Base-by-base conservation (phyloP, 2,329 filamentous ascomycete genomes). In the Fusarium sulawesiense region DNA sequence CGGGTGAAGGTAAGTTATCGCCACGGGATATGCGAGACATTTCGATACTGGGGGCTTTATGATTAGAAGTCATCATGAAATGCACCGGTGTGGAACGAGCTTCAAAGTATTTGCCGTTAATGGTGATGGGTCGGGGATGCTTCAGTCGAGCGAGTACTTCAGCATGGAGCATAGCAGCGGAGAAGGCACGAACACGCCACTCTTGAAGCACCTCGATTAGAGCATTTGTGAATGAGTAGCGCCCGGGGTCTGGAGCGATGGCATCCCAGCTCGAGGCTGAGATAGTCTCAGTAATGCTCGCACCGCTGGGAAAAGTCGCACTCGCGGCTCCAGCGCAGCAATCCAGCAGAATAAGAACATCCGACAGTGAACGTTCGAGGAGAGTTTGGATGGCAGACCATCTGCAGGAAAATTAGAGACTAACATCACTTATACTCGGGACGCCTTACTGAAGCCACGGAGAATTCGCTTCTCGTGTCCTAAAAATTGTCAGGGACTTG, bases 41-140 rank as follows among this genome's bases (percentile, higher is more conserved):
- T 73, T 89, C 86, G 45, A 89, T 89, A 59, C 87, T 88, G 0
- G 86, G 85, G 2, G 85, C 86, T 61, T 82, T 86, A 73, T 88
- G 86, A 61, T 89, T 88, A 20, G 85, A 82, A 4, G 87, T 89
- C 86, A 88, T 88, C 85, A 89, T 89, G 71, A 88, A 88, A 70
- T 89, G 87, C 7, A 89, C 86, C 0, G 87, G 87, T 0, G 87
- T 89, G 4, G 86, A 87, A 41, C 87, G 83, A 37, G 85, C 85
- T 72, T 89, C 87, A 48, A 87, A 87, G 20, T 84, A 82, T 76
- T 84, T 86, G 55, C 87, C 87, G 67, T 89, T 87, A 70, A 86
- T 84, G 60, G 84, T 82, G 68, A 88, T 85, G 21, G 86, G 87
- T 10, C 87, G 80, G 7, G 87, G 87, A 65, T 89, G 87, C 71